A percentile compares a stretch with the other conserved stretches of the same genome.
Evolutionary conservation across 495 filamentous ascomycete genomes (phyloP).

Genomic region (Entonaema liquescens): DNA sequence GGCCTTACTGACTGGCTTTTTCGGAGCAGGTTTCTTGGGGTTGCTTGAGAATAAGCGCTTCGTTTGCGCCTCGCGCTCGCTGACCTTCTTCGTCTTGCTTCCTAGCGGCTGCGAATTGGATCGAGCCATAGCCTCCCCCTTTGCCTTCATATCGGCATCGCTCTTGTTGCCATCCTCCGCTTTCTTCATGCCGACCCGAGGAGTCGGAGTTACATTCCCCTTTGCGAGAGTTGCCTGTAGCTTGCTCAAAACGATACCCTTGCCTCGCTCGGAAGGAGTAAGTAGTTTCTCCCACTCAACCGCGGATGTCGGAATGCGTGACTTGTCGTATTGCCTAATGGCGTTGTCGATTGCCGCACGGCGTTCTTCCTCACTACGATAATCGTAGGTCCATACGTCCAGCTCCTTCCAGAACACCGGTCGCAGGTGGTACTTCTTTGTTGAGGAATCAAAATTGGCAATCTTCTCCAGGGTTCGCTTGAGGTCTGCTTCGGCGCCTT

Average conservation of each 20-base stretch:
- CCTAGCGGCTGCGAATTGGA: constrained; percentile 60
- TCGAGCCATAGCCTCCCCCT: constrained; percentile 62
- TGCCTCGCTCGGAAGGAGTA: constrained; percentile 76
- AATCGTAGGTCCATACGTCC: constrained; percentile 81
- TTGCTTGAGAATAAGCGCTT: constrained; percentile 67
- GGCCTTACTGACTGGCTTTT: constrained; percentile 58
- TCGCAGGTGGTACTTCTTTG: constrained; percentile 71
- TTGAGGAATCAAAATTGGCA: constrained; percentile 62
- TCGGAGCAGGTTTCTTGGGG: constrained; percentile 49
- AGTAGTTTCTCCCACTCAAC: constrained; percentile 83
- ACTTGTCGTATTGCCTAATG: constrained; percentile 80
- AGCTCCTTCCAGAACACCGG: constrained; percentile 83
- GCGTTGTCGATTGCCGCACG: constrained; percentile 84
- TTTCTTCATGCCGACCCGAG: constrained; percentile 66
- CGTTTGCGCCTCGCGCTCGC: constrained; percentile 67
- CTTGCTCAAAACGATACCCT: constrained; percentile 81
- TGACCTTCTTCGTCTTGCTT: constrained; percentile 66
- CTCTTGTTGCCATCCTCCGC: constrained; percentile 63
- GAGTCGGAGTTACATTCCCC: constrained; percentile 64
- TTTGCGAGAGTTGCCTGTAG: constrained; percentile 69
- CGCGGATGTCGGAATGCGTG: constrained; percentile 75
- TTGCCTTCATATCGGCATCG: constrained; percentile 64
- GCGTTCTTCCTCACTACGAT: constrained; percentile 71
- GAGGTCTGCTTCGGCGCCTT: constrained; percentile 66
- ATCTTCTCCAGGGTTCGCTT: constrained; percentile 65